A percentile compares a stretch with the other conserved stretches of the same genome.
Conservation (phyloP, 176 grass and related monocot genomes). For the maize (Zea mays) region DNA sequence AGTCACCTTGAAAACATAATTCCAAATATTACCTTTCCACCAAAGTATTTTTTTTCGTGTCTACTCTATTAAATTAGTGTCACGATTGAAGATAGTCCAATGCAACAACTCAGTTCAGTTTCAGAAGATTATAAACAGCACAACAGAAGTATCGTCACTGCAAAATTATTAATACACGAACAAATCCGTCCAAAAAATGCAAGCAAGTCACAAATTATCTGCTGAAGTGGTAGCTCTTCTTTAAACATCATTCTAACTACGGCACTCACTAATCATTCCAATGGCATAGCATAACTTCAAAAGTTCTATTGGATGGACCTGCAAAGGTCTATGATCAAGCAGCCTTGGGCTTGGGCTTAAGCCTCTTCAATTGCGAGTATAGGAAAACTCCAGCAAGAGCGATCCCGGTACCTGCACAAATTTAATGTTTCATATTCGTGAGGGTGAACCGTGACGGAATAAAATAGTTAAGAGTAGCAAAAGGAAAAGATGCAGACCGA, state of each 20-base stretch:
- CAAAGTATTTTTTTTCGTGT: no score
- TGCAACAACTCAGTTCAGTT: no score
- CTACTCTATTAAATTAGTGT: no score
- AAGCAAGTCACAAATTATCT: no score
- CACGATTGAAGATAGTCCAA: no score
- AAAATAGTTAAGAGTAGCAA: not conserved
- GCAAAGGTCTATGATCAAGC: not conserved
- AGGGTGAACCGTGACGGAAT: not conserved
- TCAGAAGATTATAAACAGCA: no score
- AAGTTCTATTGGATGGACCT: not conserved
- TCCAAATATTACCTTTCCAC: no score
- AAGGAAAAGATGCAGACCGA: constrained; percentile 46
- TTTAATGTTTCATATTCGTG: not conserved
- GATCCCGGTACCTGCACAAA: constrained; percentile 61
- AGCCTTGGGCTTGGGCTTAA: constrained; percentile 86
- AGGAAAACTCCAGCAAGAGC: constrained; percentile 84
- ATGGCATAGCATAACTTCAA: not conserved
- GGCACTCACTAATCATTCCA: not conserved
- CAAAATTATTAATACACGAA: no score
- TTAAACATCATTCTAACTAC: not conserved
- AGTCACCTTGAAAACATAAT: no score
- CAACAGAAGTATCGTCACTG: no score
- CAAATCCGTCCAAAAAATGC: no score
- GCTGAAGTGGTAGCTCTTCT: no score
- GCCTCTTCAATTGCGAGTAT: constrained; percentile 47